Evolutionary conservation across 108 stramenopile species (phyloP).

Genomic region (Nitzschia putrida): DNA sequence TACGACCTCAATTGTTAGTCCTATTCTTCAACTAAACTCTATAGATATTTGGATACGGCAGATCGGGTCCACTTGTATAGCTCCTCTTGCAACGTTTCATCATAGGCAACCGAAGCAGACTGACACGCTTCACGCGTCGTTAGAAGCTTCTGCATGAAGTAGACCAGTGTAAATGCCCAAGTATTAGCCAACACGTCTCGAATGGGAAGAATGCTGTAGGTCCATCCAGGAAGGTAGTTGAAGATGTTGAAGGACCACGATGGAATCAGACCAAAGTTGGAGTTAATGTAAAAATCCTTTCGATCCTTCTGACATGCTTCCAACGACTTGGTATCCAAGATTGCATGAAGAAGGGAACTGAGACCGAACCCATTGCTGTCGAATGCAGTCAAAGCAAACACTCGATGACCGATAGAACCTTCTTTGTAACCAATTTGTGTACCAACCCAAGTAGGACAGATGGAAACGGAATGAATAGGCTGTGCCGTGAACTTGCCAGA

Average conservation of each 20-base stretch:
- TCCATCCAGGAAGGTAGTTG: conserved; percentile 13
- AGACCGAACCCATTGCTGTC: conserved; percentile 41
- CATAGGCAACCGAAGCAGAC: conserved; percentile 37
- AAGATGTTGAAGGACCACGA: neutral
- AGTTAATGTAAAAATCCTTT: conserved; percentile 31
- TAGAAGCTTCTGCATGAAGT: conserved; percentile 29
- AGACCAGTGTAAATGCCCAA: conserved; percentile 6
- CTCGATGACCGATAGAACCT: neutral
- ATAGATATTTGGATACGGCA: conserved; percentile 31
- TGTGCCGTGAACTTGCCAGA: neutral
- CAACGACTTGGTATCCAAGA: conserved; percentile 21
- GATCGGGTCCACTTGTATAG: conserved; percentile 53
- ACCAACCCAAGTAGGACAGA: conserved; percentile 65
- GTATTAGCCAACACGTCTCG: conserved; percentile 22
- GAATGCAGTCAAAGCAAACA: conserved; percentile 38
- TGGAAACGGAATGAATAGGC: conserved; percentile 28
- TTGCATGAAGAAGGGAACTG: conserved; percentile 37
- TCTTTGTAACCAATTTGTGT: conserved; percentile 42
- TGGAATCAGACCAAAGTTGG: conserved; percentile 1
- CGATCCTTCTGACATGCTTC: neutral
- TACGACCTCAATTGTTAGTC: too few relatives aligned
- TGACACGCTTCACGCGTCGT: neutral
- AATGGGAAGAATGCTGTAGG: conserved; percentile 18
- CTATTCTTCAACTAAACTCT: too few relatives aligned
- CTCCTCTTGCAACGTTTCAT: conserved; percentile 35